Evolutionary conservation across 805 yeast genomes (phyloP).

Genomic region (Yamadazyma insecticola): DNA sequence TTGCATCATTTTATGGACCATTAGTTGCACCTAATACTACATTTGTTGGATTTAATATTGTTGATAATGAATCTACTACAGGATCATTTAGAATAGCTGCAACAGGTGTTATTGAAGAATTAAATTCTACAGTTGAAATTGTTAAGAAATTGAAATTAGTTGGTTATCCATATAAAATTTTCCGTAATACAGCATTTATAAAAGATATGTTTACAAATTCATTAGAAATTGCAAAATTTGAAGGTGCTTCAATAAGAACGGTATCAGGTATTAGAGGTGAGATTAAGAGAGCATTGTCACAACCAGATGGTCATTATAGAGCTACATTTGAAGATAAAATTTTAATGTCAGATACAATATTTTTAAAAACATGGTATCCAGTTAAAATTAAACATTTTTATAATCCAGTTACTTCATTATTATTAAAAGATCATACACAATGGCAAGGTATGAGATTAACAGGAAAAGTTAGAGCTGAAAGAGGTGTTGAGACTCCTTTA

Average conservation of each 20-base stretch:
- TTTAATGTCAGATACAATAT: slow-evolving; percentile 82
- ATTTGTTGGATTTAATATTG: slow-evolving; percentile 89
- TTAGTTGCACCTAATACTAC: slow-evolving; percentile 96
- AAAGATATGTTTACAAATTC: slow-evolving; percentile 94
- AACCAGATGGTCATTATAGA: slow-evolving; percentile 93
- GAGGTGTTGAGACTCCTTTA: slow-evolving; percentile 59
- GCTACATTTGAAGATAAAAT: slow-evolving; percentile 97
- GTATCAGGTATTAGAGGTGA: slow-evolving; percentile 98
- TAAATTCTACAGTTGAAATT: slow-evolving; percentile 84
- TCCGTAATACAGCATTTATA: slow-evolving; percentile 93
- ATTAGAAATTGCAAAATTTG: slow-evolving; percentile 94
- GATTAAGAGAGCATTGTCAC: slow-evolving; percentile 87
- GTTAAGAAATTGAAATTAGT: slow-evolving; percentile 94
- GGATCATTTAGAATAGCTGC: slow-evolving; percentile 94
- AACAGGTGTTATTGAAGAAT: slow-evolving; percentile 92
- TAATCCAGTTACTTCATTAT: slow-evolving; percentile 91
- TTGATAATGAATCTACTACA: slow-evolving; percentile 77
- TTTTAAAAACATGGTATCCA: slow-evolving; percentile 96
- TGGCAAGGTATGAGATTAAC: slow-evolving; percentile 98
- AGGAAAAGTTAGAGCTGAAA: slow-evolving; percentile 84
- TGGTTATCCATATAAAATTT: slow-evolving; percentile 90
- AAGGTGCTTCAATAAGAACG: slow-evolving; percentile 95
- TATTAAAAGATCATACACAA: slow-evolving; percentile 68
- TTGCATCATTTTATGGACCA: slow-evolving; percentile 95
- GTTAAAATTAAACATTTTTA: slow-evolving; percentile 85